These are phyloP conservation scores for Yamadazyma takamatsuzukensis DNA, from an alignment of 805 yeast species.

Conservation along the genomic window DNA sequence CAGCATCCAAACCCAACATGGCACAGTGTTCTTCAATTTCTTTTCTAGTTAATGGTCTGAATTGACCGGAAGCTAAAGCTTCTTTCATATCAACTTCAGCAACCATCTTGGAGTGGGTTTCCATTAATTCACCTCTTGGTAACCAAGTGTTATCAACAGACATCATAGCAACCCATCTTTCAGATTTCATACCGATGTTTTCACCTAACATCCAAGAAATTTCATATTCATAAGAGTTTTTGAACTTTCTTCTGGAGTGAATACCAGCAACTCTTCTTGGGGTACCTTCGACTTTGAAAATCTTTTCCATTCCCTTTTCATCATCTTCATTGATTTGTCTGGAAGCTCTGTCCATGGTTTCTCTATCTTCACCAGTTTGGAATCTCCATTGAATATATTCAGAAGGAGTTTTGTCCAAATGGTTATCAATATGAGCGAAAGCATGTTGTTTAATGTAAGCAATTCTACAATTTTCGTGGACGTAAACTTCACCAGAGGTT, in stretches of 20 bases:
- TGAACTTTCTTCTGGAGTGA: slow-evolving; percentile 98
- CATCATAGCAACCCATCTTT: slow-evolving; percentile 99
- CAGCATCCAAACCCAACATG: slow-evolving; percentile 97
- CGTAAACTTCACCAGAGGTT: slow-evolving; percentile 97
- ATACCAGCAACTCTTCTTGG: slow-evolving; percentile 96
- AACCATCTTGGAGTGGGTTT: slow-evolving; percentile 94
- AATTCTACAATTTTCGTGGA: slow-evolving; percentile 99
- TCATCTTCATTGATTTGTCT: slow-evolving; percentile 96
- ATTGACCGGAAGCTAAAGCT: slow-evolving; percentile 99
- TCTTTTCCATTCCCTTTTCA: slow-evolving; percentile 98
- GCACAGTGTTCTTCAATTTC: slow-evolving; percentile 99
- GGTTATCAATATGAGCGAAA: slow-evolving; percentile 98
- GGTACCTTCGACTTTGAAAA: slow-evolving; percentile 98
- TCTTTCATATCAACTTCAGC: slow-evolving; percentile 99
- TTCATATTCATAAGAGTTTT: slow-evolving; percentile 99
- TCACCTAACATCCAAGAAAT: slow-evolving; percentile 97
- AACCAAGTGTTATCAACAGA: slow-evolving; percentile 99
- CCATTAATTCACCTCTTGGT: slow-evolving; percentile 93
- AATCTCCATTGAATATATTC: slow-evolving; percentile 99
- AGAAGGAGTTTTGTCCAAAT: slow-evolving; percentile 98
- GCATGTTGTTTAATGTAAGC: slow-evolving; percentile 99
- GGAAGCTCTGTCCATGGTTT: slow-evolving; percentile 99
- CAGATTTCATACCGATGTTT: slow-evolving; percentile 97
- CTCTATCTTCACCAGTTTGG: slow-evolving; percentile 99
- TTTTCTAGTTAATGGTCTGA: slow-evolving; percentile 99